Conservation (phyloP, 139 green algal genomes). For the Chlamydomonas incerta region DNA sequence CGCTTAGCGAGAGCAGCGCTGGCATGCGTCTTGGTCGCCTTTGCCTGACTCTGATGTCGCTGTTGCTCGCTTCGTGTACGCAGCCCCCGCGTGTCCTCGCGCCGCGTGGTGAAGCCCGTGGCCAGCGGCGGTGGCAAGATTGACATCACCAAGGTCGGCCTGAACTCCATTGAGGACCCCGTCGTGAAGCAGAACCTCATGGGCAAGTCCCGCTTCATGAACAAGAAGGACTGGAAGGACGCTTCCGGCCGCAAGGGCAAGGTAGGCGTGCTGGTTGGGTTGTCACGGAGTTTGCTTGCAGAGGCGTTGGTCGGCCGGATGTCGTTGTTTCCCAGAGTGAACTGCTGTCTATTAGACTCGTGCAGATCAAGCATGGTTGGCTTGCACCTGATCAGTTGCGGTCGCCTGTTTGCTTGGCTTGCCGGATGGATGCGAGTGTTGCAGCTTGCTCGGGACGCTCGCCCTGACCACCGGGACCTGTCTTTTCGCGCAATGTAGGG, state of each 20-base stretch:
- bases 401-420: no score
- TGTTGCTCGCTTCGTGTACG: not conserved
- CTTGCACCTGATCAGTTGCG: no score
- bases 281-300: no score
- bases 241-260: constrained; percentile 90
- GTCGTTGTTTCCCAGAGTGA: no score
- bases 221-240: constrained; percentile 90
- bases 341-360: no score
- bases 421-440: no score
- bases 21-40: not conserved
- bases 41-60: not conserved
- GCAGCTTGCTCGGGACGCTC: no score
- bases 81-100: constrained; percentile 46
- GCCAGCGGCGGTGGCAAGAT: constrained; percentile 73
- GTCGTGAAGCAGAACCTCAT: constrained; percentile 87
- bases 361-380: no score
- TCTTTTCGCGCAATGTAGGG: constrained; percentile 67
- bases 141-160: constrained; percentile 87
- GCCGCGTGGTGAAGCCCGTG: constrained; percentile 48
- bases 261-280: constrained; percentile 28
- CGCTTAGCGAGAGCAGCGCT: not conserved
- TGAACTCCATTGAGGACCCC: constrained; percentile 84
- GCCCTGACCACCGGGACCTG: no score
- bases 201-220: constrained; percentile 79
- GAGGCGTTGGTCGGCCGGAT: no score